A percentile compares a stretch with the other conserved stretches of the same genome.
phyloP scores from a whole-genome alignment of 2,329 filamentous ascomycete species.

The Hortaea werneckii region DNA sequence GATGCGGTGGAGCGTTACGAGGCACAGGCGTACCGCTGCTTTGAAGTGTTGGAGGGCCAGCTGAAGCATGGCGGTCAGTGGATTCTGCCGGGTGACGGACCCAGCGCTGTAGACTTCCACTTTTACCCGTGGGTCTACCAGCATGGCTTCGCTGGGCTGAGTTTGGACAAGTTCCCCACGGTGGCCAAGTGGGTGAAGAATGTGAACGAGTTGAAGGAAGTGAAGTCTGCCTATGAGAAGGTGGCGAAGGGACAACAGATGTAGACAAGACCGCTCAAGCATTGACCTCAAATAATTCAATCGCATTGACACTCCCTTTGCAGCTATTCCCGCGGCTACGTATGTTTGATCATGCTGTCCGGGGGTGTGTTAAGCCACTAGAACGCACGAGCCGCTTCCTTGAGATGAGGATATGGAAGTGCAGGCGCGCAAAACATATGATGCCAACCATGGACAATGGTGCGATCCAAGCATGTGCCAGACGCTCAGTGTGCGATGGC shows the following conservation, averaged over 20 bases:
- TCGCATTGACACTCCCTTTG: too few species aligned
- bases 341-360: too few species aligned
- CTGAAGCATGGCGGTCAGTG: slow-evolving; percentile 30
- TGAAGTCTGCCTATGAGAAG: slow-evolving; percentile 33
- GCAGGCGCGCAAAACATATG: too few species aligned
- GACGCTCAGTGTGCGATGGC: too few species aligned
- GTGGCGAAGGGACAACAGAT: slow-evolving; percentile 19
- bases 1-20: slow-evolving; percentile 32
- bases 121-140: slow-evolving; percentile 34
- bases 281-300: too few species aligned
- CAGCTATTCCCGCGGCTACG: too few species aligned
- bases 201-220: slow-evolving; percentile 28
- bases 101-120: slow-evolving; percentile 33
- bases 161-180: slow-evolving; percentile 30
- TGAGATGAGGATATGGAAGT: too few species aligned
- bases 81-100: slow-evolving; percentile 25
- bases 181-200: slow-evolving; percentile 31
- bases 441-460: too few species aligned
- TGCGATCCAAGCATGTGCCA: too few species aligned
- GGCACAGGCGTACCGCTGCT: slow-evolving; percentile 33
- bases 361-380: too few species aligned
- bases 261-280: background rate
- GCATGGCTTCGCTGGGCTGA: slow-evolving; percentile 29
- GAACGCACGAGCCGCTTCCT: too few species aligned
- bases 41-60: slow-evolving; percentile 32